phyloP scores from a whole-genome alignment of 2,329 filamentous ascomycete genomes.

The Botryosphaeria dothidea region DNA sequence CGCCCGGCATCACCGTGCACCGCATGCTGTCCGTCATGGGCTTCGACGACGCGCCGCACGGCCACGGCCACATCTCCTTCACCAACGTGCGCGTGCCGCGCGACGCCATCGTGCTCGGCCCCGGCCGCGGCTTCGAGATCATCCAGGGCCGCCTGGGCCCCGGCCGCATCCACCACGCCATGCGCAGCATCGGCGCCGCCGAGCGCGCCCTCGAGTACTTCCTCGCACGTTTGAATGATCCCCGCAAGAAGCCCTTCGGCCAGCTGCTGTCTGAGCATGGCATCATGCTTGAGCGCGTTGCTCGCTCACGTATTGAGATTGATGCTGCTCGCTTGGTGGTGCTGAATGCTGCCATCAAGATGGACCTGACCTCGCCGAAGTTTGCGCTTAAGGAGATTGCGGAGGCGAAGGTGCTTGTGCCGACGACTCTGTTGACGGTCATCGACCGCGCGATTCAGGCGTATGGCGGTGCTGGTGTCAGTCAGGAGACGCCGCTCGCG shows the following conservation, averaged over 20 bases:
- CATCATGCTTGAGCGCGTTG: slow-evolving; percentile 93
- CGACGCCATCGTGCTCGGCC: slow-evolving; percentile 83
- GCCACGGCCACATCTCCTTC: slow-evolving; percentile 91
- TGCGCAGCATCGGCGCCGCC: slow-evolving; percentile 89
- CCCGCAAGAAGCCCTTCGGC: slow-evolving; percentile 86
- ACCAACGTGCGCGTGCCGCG: slow-evolving; percentile 85
- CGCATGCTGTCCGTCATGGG: slow-evolving; percentile 94
- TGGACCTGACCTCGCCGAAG: slow-evolving; percentile 88
- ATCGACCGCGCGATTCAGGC: slow-evolving; percentile 94
- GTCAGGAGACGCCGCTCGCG: slow-evolving; percentile 88
- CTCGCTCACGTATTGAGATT: slow-evolving; percentile 88
- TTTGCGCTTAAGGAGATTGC: slow-evolving; percentile 90
- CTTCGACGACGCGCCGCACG: slow-evolving; percentile 97
- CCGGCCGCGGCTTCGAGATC: slow-evolving; percentile 95
- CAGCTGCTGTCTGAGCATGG: slow-evolving; percentile 86
- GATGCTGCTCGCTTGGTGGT: slow-evolving; percentile 88
- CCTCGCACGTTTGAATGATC: slow-evolving; percentile 91
- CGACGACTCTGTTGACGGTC: slow-evolving; percentile 76
- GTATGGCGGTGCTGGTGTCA: slow-evolving; percentile 87
- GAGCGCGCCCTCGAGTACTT: slow-evolving; percentile 94
- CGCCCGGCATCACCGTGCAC: slow-evolving; percentile 86
- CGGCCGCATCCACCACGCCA: slow-evolving; percentile 95
- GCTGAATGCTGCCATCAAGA: slow-evolving; percentile 91
- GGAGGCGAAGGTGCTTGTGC: slow-evolving; percentile 90
- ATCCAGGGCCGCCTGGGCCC: slow-evolving; percentile 96